Conservation (phyloP, 768 basidiomycete genomes). For the Paxillus ammoniavirescens region DNA sequence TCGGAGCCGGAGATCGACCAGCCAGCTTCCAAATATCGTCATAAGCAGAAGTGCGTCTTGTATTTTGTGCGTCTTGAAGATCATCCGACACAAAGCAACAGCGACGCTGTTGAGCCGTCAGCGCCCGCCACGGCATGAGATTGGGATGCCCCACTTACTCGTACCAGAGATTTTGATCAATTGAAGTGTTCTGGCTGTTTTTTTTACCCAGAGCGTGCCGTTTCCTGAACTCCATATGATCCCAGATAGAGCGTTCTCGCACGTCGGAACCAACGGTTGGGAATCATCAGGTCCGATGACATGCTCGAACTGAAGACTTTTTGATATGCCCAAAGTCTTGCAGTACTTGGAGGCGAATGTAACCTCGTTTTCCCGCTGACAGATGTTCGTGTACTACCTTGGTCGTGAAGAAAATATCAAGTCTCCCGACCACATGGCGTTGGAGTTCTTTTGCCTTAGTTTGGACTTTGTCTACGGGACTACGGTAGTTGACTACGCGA, state of each 20-base stretch:
- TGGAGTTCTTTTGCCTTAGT: conserved; percentile 42
- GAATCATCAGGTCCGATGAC: not conserved
- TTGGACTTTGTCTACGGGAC: conserved; percentile 35
- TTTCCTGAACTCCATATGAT: conserved; percentile 46
- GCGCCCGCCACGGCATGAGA: not conserved
- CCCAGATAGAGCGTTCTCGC: conserved; percentile 66
- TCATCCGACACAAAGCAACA: conserved; percentile 67
- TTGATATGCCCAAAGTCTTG: conserved; percentile 56
- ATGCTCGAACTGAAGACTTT: conserved; percentile 51
- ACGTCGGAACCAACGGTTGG: conserved; percentile 30
- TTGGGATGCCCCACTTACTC: conserved; percentile 66
- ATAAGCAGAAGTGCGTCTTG: conserved; percentile 85
- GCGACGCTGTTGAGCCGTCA: conserved; percentile 59
- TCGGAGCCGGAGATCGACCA: conserved; percentile 71
- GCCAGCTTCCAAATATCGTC: conserved; percentile 85
- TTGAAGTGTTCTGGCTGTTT: conserved; percentile 35
- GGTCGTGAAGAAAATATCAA: conserved; percentile 88
- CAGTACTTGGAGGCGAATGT: conserved; percentile 67
- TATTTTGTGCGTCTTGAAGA: conserved; percentile 71
- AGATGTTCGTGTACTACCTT: conserved; percentile 56
- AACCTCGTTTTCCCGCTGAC: conserved; percentile 53
- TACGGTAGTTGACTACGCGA: conserved; percentile 62
- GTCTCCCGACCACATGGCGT: conserved; percentile 63
- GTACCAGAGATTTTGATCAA: conserved; percentile 72
- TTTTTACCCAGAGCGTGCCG: conserved; percentile 66